Evolutionary conservation across 805 yeast species (phyloP).

Genomic region (Metschnikowia arizonensis): DNA sequence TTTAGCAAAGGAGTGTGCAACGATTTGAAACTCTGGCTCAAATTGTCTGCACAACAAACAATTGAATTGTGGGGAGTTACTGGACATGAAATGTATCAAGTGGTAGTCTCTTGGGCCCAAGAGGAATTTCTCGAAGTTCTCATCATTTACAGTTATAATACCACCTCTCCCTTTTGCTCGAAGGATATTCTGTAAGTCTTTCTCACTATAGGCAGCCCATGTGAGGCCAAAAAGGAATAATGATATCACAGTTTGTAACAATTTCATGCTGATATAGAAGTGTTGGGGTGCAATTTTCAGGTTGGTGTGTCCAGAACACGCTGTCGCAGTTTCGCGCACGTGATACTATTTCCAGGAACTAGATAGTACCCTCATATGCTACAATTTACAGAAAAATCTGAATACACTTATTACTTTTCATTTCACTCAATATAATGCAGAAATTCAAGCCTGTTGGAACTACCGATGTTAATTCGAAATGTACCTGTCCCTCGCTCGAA

Average conservation of each 20-base stretch:
- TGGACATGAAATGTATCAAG: conserved; percentile 65
- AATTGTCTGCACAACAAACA: conserved; percentile 72
- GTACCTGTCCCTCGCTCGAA: conserved; percentile 45
- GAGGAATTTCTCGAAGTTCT: conserved; percentile 53
- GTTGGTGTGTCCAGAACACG: conserved; percentile 4
- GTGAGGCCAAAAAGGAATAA: conserved; percentile 11
- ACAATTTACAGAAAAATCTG: not conserved
- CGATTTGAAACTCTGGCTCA: conserved; percentile 56
- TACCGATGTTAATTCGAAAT: conserved; percentile 38
- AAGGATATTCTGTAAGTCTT: conserved; percentile 13
- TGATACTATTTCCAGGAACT: not conserved
- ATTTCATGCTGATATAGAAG: conserved; percentile 1
- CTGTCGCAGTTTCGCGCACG: conserved; percentile 5
- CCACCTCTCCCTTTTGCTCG: conserved; percentile 12
- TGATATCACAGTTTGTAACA: conserved; percentile 3
- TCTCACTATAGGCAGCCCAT: conserved; percentile 18
- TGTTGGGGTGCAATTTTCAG: not conserved
- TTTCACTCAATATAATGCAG: not conserved
- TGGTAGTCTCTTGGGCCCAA: conserved; percentile 67
- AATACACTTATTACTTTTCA: not conserved
- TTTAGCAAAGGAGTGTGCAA: conserved; percentile 55
- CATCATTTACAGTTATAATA: conserved; percentile 45
- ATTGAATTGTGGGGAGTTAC: conserved; percentile 67
- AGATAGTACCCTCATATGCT: not conserved
- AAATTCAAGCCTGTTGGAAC: conserved; percentile 7